These are phyloP conservation scores for Trichoderma afroharzianum DNA, from an alignment of 2,329 filamentous ascomycete genomes.

Conservation along the genomic window DNA sequence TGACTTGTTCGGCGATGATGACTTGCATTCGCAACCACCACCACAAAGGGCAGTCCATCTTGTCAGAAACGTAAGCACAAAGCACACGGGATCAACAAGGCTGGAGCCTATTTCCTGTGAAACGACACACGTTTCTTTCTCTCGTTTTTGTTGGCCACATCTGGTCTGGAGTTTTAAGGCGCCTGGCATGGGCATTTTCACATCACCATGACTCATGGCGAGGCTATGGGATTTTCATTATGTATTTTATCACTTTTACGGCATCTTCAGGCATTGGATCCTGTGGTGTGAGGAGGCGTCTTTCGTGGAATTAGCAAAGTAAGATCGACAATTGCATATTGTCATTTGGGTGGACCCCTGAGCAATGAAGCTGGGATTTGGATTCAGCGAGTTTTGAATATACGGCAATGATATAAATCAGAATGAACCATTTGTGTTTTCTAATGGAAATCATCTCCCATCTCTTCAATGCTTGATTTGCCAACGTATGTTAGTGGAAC, in stretches of 20 bases:
- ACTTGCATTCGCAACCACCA: neutral
- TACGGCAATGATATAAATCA: neutral
- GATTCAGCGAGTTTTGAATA: neutral
- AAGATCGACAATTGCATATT: neutral
- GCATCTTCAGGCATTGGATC: neutral
- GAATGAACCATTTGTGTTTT: neutral
- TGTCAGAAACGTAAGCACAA: neutral
- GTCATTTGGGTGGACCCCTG: neutral
- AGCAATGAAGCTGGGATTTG: neutral
- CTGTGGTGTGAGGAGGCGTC: neutral
- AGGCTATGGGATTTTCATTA: neutral
- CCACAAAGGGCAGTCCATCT: neutral
- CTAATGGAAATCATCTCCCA: too few species aligned
- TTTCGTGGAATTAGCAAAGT: neutral
- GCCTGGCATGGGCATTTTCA: neutral
- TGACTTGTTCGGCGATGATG: neutral
- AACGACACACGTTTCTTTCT: neutral
- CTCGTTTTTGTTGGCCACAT: neutral
- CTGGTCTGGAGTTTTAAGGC: neutral
- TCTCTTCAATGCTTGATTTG: neutral
- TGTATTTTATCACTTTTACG: neutral
- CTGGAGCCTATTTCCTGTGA: neutral
- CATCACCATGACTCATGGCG: neutral
- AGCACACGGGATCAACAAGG: neutral
- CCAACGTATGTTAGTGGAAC: neutral